A percentile compares a stretch with the other conserved stretches of the same genome.
These are phyloP conservation scores for Magnusiomyces tetraspermus DNA, from an alignment of 1,139 yeast species.

Conservation along the genomic window DNA sequence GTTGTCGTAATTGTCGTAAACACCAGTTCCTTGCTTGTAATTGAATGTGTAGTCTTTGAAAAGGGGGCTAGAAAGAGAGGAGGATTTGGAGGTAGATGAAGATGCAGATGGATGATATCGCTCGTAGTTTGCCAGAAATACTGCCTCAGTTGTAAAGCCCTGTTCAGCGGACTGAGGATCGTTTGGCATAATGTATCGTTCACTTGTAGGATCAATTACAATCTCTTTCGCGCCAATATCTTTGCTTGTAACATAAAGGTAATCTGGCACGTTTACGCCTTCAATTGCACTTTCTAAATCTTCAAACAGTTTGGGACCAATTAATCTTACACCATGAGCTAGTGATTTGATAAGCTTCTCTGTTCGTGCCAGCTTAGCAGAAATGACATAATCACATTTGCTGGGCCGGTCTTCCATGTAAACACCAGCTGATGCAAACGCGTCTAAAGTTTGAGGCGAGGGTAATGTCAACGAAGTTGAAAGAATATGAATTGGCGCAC, in stretches of 20 bases:
- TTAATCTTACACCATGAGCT: constrained; percentile 35
- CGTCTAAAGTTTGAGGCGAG: neutral
- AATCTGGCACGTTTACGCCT: neutral
- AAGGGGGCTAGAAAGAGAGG: neutral
- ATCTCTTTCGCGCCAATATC: neutral
- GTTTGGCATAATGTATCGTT: neutral
- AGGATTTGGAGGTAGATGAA: neutral
- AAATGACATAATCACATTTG: constrained; percentile 34
- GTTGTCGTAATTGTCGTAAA: neutral
- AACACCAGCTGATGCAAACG: neutral
- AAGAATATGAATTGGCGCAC: neutral
- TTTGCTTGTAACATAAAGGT: neutral
- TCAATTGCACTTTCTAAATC: constrained; percentile 11
- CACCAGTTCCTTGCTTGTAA: neutral
- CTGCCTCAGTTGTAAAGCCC: neutral
- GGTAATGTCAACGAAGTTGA: neutral
- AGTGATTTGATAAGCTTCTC: constrained; percentile 62
- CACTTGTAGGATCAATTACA: neutral
- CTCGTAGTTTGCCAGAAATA: neutral
- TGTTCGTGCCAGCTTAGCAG: constrained; percentile 73
- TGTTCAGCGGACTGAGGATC: neutral
- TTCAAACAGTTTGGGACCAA: constrained; percentile 27
- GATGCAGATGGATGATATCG: neutral
- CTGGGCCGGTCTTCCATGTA: neutral
- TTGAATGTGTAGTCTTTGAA: neutral